A percentile compares a stretch with the other conserved stretches of the same genome.
Conservation (phyloP, 140 eudicot genomes). For the Senecio squalidus region DNA sequence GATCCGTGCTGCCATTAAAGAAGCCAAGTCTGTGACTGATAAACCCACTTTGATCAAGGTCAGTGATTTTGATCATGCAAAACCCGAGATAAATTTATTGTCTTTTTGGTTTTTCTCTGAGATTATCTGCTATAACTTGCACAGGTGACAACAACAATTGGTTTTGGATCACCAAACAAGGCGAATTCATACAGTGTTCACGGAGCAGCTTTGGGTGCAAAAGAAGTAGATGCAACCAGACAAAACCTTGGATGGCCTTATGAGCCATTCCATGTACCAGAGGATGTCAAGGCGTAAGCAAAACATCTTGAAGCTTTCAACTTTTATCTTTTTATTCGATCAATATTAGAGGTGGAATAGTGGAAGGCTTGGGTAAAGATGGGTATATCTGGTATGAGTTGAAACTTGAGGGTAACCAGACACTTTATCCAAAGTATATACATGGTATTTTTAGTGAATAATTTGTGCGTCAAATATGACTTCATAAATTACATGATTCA, state of each 20-base stretch:
- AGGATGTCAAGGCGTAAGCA: conserved; percentile 76
- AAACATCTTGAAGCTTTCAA: conserved; percentile 7
- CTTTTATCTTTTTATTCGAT: conserved; percentile 6
- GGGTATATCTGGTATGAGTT: too few species aligned
- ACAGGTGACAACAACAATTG: conserved; percentile 97
- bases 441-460: neutral
- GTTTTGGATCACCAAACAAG: conserved; percentile 95
- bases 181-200: conserved; percentile 96
- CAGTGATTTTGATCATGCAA: conserved; percentile 8
- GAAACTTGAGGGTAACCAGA: too few species aligned
- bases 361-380: too few species aligned
- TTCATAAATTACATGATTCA: neutral
- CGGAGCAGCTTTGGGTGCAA: conserved; percentile 89
- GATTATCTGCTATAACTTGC: conserved; percentile 12
- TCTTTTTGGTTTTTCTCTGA: neutral
- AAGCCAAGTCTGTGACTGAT: conserved; percentile 91
- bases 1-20: conserved; percentile 93
- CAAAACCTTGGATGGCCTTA: conserved; percentile 90
- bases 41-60: conserved; percentile 97
- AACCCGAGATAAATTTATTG: neutral
- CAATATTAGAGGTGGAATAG: neutral
- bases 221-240: conserved; percentile 96
- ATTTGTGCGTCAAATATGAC: neutral
- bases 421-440: too few species aligned
- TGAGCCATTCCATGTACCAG: conserved; percentile 99